Evolutionary conservation across 2,329 filamentous ascomycete species (phyloP).

Genomic region (Shiraia bambusicola): DNA sequence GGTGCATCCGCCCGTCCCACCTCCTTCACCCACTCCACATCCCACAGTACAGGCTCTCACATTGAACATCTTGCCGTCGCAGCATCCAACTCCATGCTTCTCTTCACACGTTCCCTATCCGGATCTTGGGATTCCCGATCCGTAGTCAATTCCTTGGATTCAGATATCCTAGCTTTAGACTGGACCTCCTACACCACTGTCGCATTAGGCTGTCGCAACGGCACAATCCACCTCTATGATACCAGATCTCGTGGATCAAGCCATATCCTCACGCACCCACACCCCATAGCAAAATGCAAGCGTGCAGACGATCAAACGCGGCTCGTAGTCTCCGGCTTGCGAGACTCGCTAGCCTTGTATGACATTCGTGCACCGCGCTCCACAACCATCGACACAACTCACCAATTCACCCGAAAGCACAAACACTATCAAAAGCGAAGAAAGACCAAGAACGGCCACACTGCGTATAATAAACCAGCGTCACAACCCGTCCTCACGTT

Average conservation of each 20-base stretch:
- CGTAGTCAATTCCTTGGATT: slow-evolving; percentile 6
- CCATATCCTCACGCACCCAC: slow-evolving; percentile 30
- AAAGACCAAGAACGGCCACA: background rate
- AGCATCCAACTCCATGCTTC: slow-evolving; percentile 25
- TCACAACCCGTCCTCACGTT: slow-evolving; percentile 35
- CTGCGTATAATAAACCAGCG: slow-evolving; percentile 8
- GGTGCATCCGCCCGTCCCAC: slow-evolving; percentile 26
- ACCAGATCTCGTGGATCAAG: slow-evolving; percentile 25
- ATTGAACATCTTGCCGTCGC: slow-evolving; percentile 38
- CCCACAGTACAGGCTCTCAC: slow-evolving; percentile 15
- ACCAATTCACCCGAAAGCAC: slow-evolving; percentile 8
- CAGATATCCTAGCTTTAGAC: slow-evolving; percentile 37
- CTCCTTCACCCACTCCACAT: slow-evolving; percentile 11
- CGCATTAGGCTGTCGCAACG: slow-evolving; percentile 36
- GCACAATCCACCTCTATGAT: slow-evolving; percentile 39
- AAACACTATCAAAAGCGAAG: slow-evolving; percentile 15
- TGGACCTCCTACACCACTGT: slow-evolving; percentile 39
- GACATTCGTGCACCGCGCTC: slow-evolving; percentile 30
- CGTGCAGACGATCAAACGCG: slow-evolving; percentile 30
- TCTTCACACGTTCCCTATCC: slow-evolving; percentile 23
- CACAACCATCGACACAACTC: slow-evolving; percentile 13
- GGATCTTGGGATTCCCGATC: slow-evolving; percentile 25
- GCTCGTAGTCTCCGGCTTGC: slow-evolving; percentile 30
- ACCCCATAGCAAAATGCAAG: slow-evolving; percentile 24
- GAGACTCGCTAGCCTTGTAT: slow-evolving; percentile 33